Conservation (phyloP, 73 alveolate species). For the Paramecium pentaurelia region DNA sequence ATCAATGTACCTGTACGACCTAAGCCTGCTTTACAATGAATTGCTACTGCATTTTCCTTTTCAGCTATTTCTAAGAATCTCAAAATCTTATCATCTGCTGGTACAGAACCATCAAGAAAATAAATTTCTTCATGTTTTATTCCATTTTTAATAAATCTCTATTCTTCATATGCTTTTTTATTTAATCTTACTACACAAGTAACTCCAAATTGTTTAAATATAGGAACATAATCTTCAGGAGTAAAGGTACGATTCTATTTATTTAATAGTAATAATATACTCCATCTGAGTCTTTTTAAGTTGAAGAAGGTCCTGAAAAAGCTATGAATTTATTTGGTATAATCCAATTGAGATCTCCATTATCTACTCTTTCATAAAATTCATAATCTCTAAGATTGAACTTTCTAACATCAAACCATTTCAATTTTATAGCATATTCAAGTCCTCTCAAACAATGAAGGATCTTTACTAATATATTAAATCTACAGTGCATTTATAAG, state of each 20-base stretch:
- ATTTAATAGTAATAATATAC: not conserved
- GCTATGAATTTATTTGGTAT: conserved; percentile 92
- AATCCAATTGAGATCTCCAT: conserved; percentile 95
- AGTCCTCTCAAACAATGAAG: conserved; percentile 88
- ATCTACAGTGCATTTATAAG: conserved; percentile 80
- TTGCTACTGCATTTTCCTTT: conserved; percentile 86
- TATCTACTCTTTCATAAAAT: conserved; percentile 88
- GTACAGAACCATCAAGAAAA: conserved; percentile 93
- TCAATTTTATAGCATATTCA: conserved; percentile 81
- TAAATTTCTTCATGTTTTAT: conserved; percentile 85
- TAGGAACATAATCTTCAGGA: conserved; percentile 92
- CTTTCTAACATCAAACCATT: conserved; percentile 85
- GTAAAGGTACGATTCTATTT: conserved; percentile 67
- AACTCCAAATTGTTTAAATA: conserved; percentile 83
- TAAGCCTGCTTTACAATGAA: conserved; percentile 97
- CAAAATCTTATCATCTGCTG: conserved; percentile 82
- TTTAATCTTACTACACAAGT: conserved; percentile 85
- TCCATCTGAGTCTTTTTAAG: conserved; percentile 64
- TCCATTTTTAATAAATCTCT: conserved; percentile 71
- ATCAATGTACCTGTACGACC: conserved; percentile 97
- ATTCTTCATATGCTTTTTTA: conserved; percentile 74
- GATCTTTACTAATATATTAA: not conserved
- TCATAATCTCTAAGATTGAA: conserved; percentile 87
- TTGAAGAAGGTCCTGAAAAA: conserved; percentile 83
- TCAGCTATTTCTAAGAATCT: conserved; percentile 81